Base-by-base conservation (phyloP, 768 basidiomycete genomes). In the Pholiota conissans region DNA sequence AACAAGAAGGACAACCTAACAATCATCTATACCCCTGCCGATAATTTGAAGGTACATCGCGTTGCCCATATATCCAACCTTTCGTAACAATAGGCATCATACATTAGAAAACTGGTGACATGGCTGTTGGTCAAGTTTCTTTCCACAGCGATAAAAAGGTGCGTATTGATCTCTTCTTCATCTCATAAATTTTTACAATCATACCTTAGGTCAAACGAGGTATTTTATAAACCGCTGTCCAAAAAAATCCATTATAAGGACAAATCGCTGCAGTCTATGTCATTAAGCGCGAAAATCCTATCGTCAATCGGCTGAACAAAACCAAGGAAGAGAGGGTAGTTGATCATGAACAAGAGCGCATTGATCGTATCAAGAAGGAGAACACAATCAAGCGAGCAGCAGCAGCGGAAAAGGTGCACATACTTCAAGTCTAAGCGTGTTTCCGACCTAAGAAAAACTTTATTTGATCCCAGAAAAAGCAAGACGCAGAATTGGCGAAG, bases 1-100 rank as follows among this genome's bases (percentile, higher is more conserved):
- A 97, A 98, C 77, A 98, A 98, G 76, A 95, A 95, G 74, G 91
- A 94, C 61, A 87, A 96, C 66, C 67, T 98, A 45, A 92, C 92
- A 6, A 81, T 98, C 64, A 97, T 99, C 61, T 97, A 95, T 70
- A 98, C 95, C 0, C 95, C 95, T 0, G 91, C 85, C 10, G 83
- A 87, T 58, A 99, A 98, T 69, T 78, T 99, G 57, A 95, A 96
- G 85, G 93, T 93, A 49, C 14, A 75, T 62, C 26, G n/a, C n/a
- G 28, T 20, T 13, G 50, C 24, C 24, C 47, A n/a, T 24, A 11
- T 46, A 20, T 13, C 16, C 30, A 34, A 30, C 39, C 11, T 10
- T 5, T 35, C 20, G n/a, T 27, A 32, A n/a, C 45, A n/a, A 11
- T 39, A 47, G 34, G 32, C 18, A 46, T 42, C 29, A 32, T 6